These are phyloP conservation scores for Cadophora sp. DNA, from an alignment of 2,329 filamentous ascomycete species.

Conservation along the genomic window DNA sequence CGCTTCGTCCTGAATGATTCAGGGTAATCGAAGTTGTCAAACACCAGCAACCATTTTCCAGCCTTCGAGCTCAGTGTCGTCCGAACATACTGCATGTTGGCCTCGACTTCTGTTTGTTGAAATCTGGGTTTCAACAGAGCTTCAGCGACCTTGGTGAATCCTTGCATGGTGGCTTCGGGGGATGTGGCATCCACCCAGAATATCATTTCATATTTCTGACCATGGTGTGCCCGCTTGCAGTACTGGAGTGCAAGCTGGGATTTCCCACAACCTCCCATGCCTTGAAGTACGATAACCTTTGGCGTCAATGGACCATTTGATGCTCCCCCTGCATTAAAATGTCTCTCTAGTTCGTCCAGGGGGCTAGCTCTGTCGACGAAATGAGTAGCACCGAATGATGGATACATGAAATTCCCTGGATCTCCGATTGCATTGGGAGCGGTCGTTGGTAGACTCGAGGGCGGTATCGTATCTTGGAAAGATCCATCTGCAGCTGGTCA, in stretches of 20 bases:
- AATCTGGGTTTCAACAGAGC: slow-evolving; percentile 17
- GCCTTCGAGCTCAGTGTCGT: slow-evolving; percentile 19
- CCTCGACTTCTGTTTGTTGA: slow-evolving; percentile 10
- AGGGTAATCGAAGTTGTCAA: slow-evolving; percentile 38
- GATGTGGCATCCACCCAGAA: slow-evolving; percentile 39
- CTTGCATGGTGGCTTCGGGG: slow-evolving; percentile 18
- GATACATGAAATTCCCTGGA: neutral
- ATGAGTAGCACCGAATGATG: neutral
- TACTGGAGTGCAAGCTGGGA: slow-evolving; percentile 38
- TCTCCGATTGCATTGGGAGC: too few species aligned
- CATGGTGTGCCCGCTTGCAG: slow-evolving; percentile 22
- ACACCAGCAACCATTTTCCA: slow-evolving; percentile 35
- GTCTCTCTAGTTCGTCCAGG: neutral
- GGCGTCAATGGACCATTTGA: slow-evolving; percentile 16
- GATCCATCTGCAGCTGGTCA: slow-evolving; percentile 24
- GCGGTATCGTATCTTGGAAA: slow-evolving; percentile 1
- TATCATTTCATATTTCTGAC: slow-evolving; percentile 22
- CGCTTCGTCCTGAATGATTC: slow-evolving; percentile 19
- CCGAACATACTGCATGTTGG: slow-evolving; percentile 20
- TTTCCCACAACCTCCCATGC: slow-evolving; percentile 36
- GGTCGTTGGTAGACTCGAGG: neutral
- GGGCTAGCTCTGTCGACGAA: neutral
- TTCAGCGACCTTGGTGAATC: slow-evolving; percentile 31
- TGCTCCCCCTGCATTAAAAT: neutral
- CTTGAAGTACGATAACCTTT: slow-evolving; percentile 29